Evolutionary conservation across 441 rosid species (phyloP), one percentile per base, ranked within the genome.

Genomic region (Populus hybrid): DNA sequence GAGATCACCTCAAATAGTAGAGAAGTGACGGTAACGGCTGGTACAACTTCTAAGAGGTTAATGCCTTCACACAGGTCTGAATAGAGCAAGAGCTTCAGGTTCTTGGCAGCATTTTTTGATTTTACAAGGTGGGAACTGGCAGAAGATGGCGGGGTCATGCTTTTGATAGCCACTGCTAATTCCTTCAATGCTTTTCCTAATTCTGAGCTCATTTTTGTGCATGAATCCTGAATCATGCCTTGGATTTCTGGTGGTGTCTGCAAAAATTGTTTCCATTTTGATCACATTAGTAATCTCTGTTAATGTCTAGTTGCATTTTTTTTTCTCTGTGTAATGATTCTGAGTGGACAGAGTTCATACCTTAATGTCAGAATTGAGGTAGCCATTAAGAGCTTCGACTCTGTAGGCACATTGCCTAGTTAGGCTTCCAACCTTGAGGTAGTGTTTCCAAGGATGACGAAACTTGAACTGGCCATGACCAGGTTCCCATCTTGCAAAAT

Each of bases 401-500:
- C 81, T 79, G 63, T 76, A 84, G 53, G 89, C 91, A 75, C 93
- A 88, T 46, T 86, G 75, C 0, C 89, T 80, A 12, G 83, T 79
- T 40, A 84, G 76, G 20, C 67, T 82, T 77, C 90, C 90, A 6
- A 88, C 24, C 71, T 86, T 81, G 10, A 89, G 84, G 82, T 91
- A 91, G 14, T 85, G 86, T 38, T 86, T 81, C 94, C 95, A 91
- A 10, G 97, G 93, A 76, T 90, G 97, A 1, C 83, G 85, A 72
- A 91, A 91, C 61, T 68, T 76, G 80, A 91, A 91, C 21, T 73
- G 78, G 10, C 95, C 93, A 30, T 91, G 97, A 57, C 90, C 78
- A 8, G 93, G 95, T 71, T 92, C 97, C 97, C 97, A 92, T 76
- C 83, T 87, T 0, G 93, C 95, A 71, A 91, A 89, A 82, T 88